These are phyloP conservation scores for Ceratobasidium sp. DNA, from an alignment of 1,284 basidiomycete genomes.

Conservation along the genomic window DNA sequence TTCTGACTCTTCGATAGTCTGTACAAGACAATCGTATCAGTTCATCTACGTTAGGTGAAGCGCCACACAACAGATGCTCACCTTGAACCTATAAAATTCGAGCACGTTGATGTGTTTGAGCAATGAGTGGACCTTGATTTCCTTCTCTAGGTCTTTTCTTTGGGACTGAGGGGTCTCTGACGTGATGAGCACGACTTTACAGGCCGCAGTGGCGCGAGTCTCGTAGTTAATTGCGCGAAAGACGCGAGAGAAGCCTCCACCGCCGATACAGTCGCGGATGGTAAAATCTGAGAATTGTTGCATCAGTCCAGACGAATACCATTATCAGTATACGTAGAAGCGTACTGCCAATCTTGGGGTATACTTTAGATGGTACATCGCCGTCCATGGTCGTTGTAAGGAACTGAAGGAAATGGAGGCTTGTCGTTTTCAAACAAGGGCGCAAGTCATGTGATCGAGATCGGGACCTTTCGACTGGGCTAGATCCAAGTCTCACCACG, in stretches of 20 bases:
- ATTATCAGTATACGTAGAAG: neutral
- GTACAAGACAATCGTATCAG: conserved; percentile 59
- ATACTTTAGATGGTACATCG: conserved; percentile 12
- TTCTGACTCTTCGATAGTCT: conserved; percentile 76
- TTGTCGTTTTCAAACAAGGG: neutral
- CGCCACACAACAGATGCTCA: conserved; percentile 6
- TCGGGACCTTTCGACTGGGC: no score
- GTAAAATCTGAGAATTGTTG: conserved; percentile 9
- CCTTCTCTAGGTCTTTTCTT: conserved; percentile 87
- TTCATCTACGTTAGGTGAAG: neutral
- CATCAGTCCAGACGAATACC: neutral
- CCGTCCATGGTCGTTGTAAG: conserved; percentile 33
- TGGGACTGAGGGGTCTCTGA: conserved; percentile 68
- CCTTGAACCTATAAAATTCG: conserved; percentile 64
- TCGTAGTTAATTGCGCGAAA: conserved; percentile 79
- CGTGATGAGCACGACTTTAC: conserved; percentile 81
- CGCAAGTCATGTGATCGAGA: conserved; percentile 17
- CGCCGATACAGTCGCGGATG: conserved; percentile 74
- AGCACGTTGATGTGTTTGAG: conserved; percentile 87
- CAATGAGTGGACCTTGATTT: conserved; percentile 89
- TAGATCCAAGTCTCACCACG: no score
- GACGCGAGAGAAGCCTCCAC: conserved; percentile 83
- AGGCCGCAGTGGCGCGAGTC: conserved; percentile 78
- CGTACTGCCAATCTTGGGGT: conserved; percentile 36
- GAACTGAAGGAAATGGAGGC: neutral